Conservation (phyloP, 495 filamentous ascomycete genomes). For the Trichoderma parareesei region DNA sequence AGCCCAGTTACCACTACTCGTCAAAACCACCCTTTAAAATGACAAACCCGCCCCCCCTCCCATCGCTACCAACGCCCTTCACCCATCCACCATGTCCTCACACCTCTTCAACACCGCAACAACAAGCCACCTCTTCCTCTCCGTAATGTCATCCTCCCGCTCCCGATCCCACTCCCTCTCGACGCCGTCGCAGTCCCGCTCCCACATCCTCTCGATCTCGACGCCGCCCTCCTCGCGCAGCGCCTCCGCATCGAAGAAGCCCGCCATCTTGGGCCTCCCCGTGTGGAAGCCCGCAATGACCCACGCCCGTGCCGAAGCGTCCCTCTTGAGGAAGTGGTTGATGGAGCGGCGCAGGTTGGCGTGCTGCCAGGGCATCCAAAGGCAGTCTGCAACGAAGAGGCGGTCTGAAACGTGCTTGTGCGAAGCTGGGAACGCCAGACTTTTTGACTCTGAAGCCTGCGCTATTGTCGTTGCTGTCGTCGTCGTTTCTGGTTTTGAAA, state of each 20-base stretch:
- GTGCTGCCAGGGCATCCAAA: conserved; percentile 81
- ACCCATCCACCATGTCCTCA: neutral
- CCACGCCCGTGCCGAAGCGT: conserved; percentile 48
- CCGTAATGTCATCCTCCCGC: conserved; percentile 57
- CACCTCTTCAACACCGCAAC: conserved; percentile 51
- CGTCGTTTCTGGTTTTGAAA: too few species aligned
- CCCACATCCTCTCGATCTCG: conserved; percentile 61
- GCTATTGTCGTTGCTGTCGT: too few species aligned
- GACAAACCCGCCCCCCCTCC: too few species aligned
- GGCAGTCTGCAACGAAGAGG: conserved; percentile 73
- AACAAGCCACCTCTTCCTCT: conserved; percentile 71
- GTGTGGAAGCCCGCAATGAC: conserved; percentile 80
- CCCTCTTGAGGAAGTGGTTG: conserved; percentile 54
- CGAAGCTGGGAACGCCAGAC: conserved; percentile 34
- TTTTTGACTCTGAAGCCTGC: too few species aligned
- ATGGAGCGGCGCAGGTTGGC: conserved; percentile 61
- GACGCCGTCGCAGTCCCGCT: conserved; percentile 62
- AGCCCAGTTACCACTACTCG: neutral
- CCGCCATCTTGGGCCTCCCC: conserved; percentile 58
- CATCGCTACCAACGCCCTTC: neutral
- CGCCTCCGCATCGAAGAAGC: conserved; percentile 60
- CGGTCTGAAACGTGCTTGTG: conserved; percentile 51
- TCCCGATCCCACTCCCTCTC: conserved; percentile 60
- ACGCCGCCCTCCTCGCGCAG: conserved; percentile 46
- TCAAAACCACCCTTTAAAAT: too few species aligned